Evolutionary conservation across 352 stramenopile species (phyloP).

Genomic region (Discostella stelligera): DNA sequence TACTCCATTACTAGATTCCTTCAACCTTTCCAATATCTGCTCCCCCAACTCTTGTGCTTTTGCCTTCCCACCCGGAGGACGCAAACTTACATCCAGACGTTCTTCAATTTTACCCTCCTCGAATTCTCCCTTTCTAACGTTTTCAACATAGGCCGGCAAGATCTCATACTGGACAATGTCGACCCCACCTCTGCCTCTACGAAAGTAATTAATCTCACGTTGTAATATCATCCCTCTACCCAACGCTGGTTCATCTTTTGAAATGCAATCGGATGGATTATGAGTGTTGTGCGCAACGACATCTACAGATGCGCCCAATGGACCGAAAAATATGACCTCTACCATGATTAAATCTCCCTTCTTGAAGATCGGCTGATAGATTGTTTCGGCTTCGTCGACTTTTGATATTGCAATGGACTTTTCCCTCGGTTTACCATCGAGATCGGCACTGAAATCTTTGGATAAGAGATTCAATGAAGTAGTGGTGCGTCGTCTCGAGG

Average conservation of each 20-base stretch:
- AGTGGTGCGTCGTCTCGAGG: neutral
- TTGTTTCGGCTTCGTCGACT: slow-evolving; percentile 3
- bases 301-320: slow-evolving; percentile 62
- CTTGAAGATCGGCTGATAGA: slow-evolving; percentile 54
- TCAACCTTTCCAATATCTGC: slow-evolving; percentile 65
- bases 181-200: slow-evolving; percentile 55
- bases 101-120: slow-evolving; percentile 60
- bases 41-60: slow-evolving; percentile 59
- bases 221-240: slow-evolving; percentile 71
- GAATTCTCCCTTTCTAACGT: slow-evolving; percentile 49
- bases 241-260: slow-evolving; percentile 51
- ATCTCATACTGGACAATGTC: slow-evolving; percentile 75
- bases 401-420: neutral
- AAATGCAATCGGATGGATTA: slow-evolving; percentile 53
- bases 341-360: slow-evolving; percentile 65
- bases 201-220: slow-evolving; percentile 76
- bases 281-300: slow-evolving; percentile 66
- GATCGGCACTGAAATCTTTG: slow-evolving; percentile 17
- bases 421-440: slow-evolving; percentile 9
- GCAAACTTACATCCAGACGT: slow-evolving; percentile 64
- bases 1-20: slow-evolving; percentile 34
- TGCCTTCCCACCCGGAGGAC: slow-evolving; percentile 61
- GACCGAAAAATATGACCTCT: slow-evolving; percentile 74
- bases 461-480: slow-evolving; percentile 20
- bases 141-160: slow-evolving; percentile 69